phyloP scores from a whole-genome alignment of 176 grass and related monocot species.

The Tillandsia fasciculata region DNA sequence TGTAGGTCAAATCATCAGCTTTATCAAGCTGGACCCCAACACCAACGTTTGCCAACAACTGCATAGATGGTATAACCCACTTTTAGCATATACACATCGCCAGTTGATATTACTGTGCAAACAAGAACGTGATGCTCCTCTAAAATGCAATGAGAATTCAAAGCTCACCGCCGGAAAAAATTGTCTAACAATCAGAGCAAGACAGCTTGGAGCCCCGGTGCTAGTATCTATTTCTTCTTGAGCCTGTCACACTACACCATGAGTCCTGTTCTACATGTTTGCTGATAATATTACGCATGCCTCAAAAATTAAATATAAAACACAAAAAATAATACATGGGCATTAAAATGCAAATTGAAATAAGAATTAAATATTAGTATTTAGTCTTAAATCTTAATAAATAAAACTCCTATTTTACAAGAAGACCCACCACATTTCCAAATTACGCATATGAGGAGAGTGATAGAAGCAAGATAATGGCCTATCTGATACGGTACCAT shows the following conservation, averaged over 20 bases:
- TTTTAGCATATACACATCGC: not conserved
- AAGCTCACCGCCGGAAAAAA: slow-evolving; percentile 44
- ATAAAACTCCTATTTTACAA: no score
- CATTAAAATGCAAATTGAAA: no score
- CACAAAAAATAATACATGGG: no score
- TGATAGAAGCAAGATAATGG: no score
- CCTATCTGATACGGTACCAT: no score
- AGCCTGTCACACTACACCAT: slow-evolving; percentile 30
- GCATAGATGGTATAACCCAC: not conserved
- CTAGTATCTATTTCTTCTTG: slow-evolving; percentile 63
- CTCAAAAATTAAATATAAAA: no score
- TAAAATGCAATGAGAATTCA: not conserved
- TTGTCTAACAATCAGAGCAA: slow-evolving; percentile 46
- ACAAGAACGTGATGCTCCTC: not conserved
- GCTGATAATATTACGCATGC: no score
- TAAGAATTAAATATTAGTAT: no score
- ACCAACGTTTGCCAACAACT: slow-evolving; percentile 61
- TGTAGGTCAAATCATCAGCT: slow-evolving; percentile 39
- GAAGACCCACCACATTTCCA: no score
- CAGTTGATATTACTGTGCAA: not conserved
- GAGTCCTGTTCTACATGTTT: no score
- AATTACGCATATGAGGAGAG: no score
- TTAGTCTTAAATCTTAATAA: no score
- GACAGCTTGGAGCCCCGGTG: slow-evolving; percentile 31
- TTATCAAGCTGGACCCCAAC: slow-evolving; percentile 46